Conservation (phyloP, 306 rosid genomes). For the Mimosa pudica region DNA sequence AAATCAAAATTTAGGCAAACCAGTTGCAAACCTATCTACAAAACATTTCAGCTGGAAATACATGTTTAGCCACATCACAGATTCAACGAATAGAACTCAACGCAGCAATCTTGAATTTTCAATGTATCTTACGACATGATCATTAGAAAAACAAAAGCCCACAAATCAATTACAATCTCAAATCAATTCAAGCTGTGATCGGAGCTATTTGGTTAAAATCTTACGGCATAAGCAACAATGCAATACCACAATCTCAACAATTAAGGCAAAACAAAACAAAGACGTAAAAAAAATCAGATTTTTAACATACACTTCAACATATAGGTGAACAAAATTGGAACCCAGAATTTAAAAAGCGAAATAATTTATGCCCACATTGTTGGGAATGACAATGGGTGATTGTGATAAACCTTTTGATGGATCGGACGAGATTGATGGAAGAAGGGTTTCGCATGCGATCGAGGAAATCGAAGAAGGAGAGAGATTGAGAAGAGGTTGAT, state of each 20-base stretch:
- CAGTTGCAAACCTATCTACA: background rate
- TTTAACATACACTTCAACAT: too few relatives aligned
- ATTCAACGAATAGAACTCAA: background rate
- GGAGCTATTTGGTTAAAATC: background rate
- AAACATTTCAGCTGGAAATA: background rate
- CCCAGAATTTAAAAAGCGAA: background rate
- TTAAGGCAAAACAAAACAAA: background rate
- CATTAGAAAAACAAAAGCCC: background rate
- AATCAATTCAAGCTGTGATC: background rate
- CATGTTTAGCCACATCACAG: background rate
- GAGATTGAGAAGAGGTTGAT: conserved; percentile 38
- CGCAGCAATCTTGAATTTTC: background rate
- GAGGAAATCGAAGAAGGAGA: conserved; percentile 64
- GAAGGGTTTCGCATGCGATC: conserved; percentile 84
- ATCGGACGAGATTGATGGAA: conserved; percentile 68
- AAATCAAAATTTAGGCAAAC: conserved; percentile 6
- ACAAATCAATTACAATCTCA: background rate
- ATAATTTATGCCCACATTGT: background rate
- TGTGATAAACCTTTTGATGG: conserved; percentile 60
- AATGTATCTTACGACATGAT: background rate
- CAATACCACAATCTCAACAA: background rate
- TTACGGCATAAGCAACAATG: background rate
- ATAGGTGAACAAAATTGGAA: too few relatives aligned
- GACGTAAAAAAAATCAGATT: too few relatives aligned
- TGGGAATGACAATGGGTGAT: background rate